Evolutionary conservation across 1,139 yeast genomes (phyloP).

Genomic region (Kazachstania sp.): DNA sequence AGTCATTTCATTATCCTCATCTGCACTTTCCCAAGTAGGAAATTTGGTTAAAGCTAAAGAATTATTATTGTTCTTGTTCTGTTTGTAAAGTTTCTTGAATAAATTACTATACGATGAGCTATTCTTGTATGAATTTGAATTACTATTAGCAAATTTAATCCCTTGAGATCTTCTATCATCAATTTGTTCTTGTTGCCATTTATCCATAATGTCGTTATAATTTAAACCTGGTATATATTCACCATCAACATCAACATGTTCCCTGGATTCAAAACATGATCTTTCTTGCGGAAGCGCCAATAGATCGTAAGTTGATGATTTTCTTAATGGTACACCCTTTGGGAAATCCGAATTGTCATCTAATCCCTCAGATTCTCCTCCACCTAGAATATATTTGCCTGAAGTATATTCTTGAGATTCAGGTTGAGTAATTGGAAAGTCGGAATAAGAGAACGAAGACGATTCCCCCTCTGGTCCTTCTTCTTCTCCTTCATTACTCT

Average conservation of each 20-base stretch:
- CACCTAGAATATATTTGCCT: not conserved
- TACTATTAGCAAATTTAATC: not conserved
- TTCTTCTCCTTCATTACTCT: no score
- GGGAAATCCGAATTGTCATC: not conserved
- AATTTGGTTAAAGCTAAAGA: conserved; percentile 22
- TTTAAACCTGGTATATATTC: conserved; percentile 66
- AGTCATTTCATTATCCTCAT: conserved; percentile 6
- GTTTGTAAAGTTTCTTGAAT: conserved; percentile 3
- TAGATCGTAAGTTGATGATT: not conserved
- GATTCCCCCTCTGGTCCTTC: not conserved
- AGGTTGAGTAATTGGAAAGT: not conserved
- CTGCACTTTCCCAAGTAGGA: conserved; percentile 6
- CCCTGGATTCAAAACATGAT: not conserved
- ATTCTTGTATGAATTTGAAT: not conserved
- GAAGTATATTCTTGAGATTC: not conserved
- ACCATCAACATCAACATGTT: conserved; percentile 41
- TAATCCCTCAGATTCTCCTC: not conserved
- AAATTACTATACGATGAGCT: conserved; percentile 2
- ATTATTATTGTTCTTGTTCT: not conserved
- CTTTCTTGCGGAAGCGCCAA: not conserved
- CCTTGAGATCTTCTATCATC: not conserved
- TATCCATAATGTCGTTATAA: conserved; percentile 32
- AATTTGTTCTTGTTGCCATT: conserved; percentile 21
- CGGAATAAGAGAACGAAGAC: not conserved
- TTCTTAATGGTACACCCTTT: not conserved